These are phyloP conservation scores for Kurtzmaniella fragi DNA, from an alignment of 805 yeast species.

Conservation along the genomic window DNA sequence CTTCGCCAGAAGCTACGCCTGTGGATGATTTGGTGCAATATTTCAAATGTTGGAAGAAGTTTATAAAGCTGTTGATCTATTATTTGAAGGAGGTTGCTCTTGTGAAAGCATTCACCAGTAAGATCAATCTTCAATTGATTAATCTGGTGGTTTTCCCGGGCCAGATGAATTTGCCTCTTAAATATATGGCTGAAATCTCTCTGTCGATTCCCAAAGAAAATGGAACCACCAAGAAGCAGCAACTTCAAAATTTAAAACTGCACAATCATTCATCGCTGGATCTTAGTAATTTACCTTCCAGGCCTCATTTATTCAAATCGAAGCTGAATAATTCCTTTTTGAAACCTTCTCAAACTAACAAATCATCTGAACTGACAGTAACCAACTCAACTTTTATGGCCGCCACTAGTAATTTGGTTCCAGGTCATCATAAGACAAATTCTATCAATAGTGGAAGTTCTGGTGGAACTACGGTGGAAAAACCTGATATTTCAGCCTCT, in stretches of 20 bases:
- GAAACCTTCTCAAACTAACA: conserved; percentile 1
- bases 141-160: conserved; percentile 37
- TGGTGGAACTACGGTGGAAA: neutral
- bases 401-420: neutral
- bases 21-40: conserved; percentile 32
- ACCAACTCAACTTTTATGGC: neutral
- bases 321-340: conserved; percentile 14
- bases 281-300: neutral
- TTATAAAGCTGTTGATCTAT: conserved; percentile 30
- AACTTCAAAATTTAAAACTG: conserved; percentile 6
- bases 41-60: conserved; percentile 38
- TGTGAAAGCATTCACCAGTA: conserved; percentile 42
- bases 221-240: conserved; percentile 11
- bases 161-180: conserved; percentile 37
- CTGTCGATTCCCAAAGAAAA: conserved; percentile 7
- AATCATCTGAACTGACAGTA: neutral
- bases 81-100: conserved; percentile 41
- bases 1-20: conserved; percentile 33
- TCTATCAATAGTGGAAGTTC: neutral
- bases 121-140: conserved; percentile 33
- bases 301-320: conserved; percentile 21
- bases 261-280: conserved; percentile 22
- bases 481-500: conserved; percentile 2
- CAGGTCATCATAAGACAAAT: neutral
- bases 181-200: conserved; percentile 6